phyloP scores from a whole-genome alignment of 2,329 filamentous ascomycete species.

The Tolypocladium capitatum region DNA sequence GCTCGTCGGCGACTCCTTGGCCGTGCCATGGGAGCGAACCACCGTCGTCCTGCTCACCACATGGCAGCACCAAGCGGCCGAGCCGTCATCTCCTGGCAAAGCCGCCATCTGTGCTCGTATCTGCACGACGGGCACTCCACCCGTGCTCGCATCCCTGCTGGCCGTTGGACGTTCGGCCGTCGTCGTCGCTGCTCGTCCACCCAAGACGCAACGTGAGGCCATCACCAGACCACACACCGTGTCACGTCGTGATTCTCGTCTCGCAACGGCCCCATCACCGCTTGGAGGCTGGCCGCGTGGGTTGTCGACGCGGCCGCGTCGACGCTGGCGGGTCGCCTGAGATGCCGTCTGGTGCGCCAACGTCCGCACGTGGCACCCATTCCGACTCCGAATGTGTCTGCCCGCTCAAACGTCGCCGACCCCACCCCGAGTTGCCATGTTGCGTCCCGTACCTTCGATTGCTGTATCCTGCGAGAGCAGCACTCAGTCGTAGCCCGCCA shows the following conservation, averaged over 20 bases:
- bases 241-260: not conserved
- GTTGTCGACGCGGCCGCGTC: no score
- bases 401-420: no score
- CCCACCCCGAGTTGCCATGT: not conserved
- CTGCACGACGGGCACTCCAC: not conserved
- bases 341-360: not conserved
- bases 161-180: not conserved
- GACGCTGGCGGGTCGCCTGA: not conserved
- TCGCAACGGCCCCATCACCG: no score
- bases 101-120: constrained; percentile 1
- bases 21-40: constrained; percentile 4
- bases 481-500: constrained; percentile 7
- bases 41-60: constrained; percentile 6
- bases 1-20: not conserved
- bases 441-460: not conserved
- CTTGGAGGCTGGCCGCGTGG: no score
- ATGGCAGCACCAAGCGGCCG: constrained; percentile 4
- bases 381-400: not conserved
- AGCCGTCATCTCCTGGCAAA: constrained; percentile 1
- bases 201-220: not conserved
- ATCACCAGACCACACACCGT: not conserved
- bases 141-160: not conserved
- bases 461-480: not conserved
- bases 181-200: not conserved
- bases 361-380: not conserved